A percentile compares a stretch with the other conserved stretches of the same genome.
These are phyloP conservation scores for Tulasnella sp. DNA, from an alignment of 768 basidiomycete genomes.

Conservation along the genomic window DNA sequence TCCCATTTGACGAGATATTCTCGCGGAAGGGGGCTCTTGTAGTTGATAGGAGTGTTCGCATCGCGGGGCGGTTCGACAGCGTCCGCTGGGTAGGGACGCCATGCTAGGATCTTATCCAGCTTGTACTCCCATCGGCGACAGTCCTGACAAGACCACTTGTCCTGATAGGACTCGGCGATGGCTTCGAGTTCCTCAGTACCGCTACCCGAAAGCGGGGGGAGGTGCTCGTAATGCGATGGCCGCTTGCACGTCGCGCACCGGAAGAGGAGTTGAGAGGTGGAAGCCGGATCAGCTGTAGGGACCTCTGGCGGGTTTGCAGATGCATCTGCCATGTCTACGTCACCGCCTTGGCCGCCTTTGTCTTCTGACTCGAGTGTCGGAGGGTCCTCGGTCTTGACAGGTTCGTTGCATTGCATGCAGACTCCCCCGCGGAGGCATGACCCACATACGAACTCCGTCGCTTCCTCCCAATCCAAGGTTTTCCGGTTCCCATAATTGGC, in stretches of 20 bases:
- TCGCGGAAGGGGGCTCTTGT: slow-evolving; percentile 61
- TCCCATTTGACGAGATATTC: slow-evolving; percentile 93
- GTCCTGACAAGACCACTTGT: slow-evolving; percentile 64
- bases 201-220: slow-evolving; percentile 42
- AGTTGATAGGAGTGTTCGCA: slow-evolving; percentile 38
- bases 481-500: slow-evolving; percentile 36
- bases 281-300: not conserved
- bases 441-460: slow-evolving; percentile 73
- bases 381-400: slow-evolving; percentile 34
- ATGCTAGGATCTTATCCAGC: slow-evolving; percentile 82
- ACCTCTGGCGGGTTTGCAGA: slow-evolving; percentile 23
- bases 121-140: slow-evolving; percentile 63
- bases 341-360: not conserved
- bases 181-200: slow-evolving; percentile 33
- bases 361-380: not conserved
- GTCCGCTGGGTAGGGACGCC: slow-evolving; percentile 71
- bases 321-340: not conserved
- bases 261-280: slow-evolving; percentile 46
- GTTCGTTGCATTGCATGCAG: slow-evolving; percentile 57
- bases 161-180: slow-evolving; percentile 58
- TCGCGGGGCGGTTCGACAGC: slow-evolving; percentile 47
- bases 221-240: slow-evolving; percentile 70
- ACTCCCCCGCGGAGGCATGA: slow-evolving; percentile 64
- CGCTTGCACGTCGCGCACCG: slow-evolving; percentile 80
- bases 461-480: slow-evolving; percentile 46